phyloP scores from a whole-genome alignment of 73 alveolate species.

The Tetrahymena borealis region DNA sequence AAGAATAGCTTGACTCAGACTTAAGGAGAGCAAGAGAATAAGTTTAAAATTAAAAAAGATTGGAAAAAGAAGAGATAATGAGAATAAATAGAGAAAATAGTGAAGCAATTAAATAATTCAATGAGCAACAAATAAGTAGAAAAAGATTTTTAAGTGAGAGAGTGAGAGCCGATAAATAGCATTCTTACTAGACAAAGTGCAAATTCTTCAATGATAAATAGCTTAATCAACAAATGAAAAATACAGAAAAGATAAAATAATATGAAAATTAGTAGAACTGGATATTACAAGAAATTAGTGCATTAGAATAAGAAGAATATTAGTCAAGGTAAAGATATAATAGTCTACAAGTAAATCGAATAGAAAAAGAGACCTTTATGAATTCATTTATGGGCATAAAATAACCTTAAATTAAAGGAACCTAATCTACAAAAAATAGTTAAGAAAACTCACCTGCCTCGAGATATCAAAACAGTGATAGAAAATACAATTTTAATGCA shows the following conservation, averaged over 20 bases:
- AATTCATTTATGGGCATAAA: neutral
- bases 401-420: neutral
- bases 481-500: neutral
- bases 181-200: neutral
- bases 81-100: neutral
- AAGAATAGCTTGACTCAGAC: neutral
- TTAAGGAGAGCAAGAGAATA: neutral
- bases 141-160: neutral
- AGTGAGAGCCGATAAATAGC: neutral
- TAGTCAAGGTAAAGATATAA: neutral
- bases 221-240: neutral
- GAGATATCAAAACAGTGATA: neutral
- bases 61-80: neutral
- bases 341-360: neutral
- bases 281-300: neutral
- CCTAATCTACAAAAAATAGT: neutral
- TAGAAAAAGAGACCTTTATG: neutral
- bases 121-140: neutral
- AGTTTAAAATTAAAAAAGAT: neutral
- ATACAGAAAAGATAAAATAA: neutral
- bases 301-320: neutral
- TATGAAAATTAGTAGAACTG: neutral
- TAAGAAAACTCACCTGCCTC: neutral
- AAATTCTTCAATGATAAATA: neutral
- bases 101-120: neutral